phyloP scores from a whole-genome alignment of 768 basidiomycete genomes.

The Lentinula boryana region DNA sequence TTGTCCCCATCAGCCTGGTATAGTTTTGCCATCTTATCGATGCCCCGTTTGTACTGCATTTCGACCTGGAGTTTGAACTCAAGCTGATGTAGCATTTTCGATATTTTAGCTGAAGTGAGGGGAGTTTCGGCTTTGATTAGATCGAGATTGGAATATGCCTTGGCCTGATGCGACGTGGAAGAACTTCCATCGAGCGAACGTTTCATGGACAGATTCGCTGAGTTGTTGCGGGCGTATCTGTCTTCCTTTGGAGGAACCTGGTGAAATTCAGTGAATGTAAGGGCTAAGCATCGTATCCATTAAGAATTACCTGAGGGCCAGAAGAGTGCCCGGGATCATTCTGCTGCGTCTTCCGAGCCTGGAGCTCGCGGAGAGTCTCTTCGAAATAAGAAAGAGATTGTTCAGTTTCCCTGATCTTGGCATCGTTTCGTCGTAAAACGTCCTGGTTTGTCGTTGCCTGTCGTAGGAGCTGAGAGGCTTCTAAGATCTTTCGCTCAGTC shows the following conservation, averaged over 20 bases:
- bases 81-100: conserved; percentile 95
- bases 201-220: background rate
- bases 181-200: conserved; percentile 17
- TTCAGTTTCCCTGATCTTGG: conserved; percentile 83
- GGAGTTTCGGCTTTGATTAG: conserved; percentile 97
- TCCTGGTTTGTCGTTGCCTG: conserved; percentile 84
- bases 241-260: conserved; percentile 55
- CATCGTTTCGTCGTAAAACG: conserved; percentile 75
- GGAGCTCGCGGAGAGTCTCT: conserved; percentile 76
- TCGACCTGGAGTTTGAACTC: conserved; percentile 99
- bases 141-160: conserved; percentile 82
- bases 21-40: conserved; percentile 97
- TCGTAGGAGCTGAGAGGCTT: conserved; percentile 72
- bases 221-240: conserved; percentile 24
- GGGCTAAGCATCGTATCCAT: conserved; percentile 15
- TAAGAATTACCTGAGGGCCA: conserved; percentile 33
- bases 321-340: conserved; percentile 52
- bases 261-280: conserved; percentile 24
- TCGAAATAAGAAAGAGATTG: conserved; percentile 84
- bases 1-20: conserved; percentile 98
- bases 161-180: conserved; percentile 36
- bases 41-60: conserved; percentile 95
- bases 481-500: conserved; percentile 89
- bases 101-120: conserved; percentile 92
- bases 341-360: conserved; percentile 66